phyloP scores from a whole-genome alignment of 2,329 filamentous ascomycete species.

The Didymella keratinophila region DNA sequence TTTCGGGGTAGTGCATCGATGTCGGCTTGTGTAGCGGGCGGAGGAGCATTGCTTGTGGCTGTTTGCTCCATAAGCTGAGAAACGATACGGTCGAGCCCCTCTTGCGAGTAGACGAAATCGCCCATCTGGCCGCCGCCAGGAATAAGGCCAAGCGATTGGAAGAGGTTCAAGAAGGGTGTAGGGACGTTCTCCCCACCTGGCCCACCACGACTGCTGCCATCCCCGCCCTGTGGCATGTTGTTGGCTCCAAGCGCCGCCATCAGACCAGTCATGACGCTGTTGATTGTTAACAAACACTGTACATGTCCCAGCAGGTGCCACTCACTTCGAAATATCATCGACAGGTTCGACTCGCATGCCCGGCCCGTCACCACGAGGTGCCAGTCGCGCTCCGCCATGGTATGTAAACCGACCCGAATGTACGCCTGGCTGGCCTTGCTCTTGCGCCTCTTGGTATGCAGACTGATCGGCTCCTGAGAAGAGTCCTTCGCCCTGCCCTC shows the following conservation, averaged over 20 bases:
- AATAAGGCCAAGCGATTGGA: constrained; percentile 47
- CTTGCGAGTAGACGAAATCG: constrained; percentile 89
- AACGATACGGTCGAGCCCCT: constrained; percentile 88
- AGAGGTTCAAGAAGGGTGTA: constrained; percentile 56
- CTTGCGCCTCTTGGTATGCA: constrained; percentile 28
- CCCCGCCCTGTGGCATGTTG: constrained; percentile 16
- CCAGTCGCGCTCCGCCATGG: constrained; percentile 49
- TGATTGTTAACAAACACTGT: constrained; percentile 24
- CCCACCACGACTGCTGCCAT: constrained; percentile 15
- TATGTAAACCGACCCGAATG: constrained; percentile 43
- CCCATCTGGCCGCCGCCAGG: constrained; percentile 60
- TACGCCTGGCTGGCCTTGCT: constrained; percentile 22
- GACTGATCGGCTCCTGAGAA: constrained; percentile 25
- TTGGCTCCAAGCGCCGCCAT: constrained; percentile 46
- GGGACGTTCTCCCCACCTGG: constrained; percentile 17
- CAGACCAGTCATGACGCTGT: constrained; percentile 44
- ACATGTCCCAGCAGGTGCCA: constrained; percentile 45
- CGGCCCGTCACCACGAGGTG: constrained; percentile 61
- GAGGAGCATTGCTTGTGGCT: constrained; percentile 76
- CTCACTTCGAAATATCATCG: constrained; percentile 53
- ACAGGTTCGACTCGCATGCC: constrained; percentile 58
- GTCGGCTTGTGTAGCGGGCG: constrained; percentile 78
- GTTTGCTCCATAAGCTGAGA: constrained; percentile 88
- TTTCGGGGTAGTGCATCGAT: constrained; percentile 78
- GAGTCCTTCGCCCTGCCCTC: constrained; percentile 29